Percentiles rank a stretch among this genome's conserved stretches.
Evolutionary conservation across 768 basidiomycete genomes (phyloP).

Genomic region (Kwoniella dendrophila): DNA sequence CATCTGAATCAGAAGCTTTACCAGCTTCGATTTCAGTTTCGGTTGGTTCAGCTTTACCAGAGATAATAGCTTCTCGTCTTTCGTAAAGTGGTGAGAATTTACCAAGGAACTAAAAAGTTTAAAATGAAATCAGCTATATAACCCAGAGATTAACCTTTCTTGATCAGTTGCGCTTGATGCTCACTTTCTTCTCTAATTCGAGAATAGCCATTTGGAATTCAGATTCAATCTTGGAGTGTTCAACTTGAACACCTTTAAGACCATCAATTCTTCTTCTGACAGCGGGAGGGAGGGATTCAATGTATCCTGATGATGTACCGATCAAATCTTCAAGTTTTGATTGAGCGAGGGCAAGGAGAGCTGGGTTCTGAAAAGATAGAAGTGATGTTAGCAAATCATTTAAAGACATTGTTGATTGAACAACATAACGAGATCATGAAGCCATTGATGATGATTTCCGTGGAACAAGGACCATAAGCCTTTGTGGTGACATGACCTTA

Average conservation of each 20-base stretch:
- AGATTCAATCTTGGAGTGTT: constrained; percentile 86
- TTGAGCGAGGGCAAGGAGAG: constrained; percentile 79
- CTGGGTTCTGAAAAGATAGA: constrained; percentile 61
- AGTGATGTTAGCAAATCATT: neutral
- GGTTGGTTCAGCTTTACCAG: constrained; percentile 72
- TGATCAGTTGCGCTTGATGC: too few relatives aligned
- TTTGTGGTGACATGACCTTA: too few relatives aligned
- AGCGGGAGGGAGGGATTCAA: constrained; percentile 79
- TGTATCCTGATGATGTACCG: constrained; percentile 90
- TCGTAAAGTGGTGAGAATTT: constrained; percentile 73
- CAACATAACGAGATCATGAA: too few relatives aligned
- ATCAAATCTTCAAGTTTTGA: constrained; percentile 80
- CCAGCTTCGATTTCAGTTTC: constrained; percentile 81
- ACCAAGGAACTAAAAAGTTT: constrained; percentile 55
- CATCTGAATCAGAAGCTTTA: constrained; percentile 70
- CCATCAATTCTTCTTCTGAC: constrained; percentile 85
- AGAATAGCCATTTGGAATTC: constrained; percentile 94
- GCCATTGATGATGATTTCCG: too few relatives aligned
- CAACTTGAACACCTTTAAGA: constrained; percentile 88
- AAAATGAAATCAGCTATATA: neutral
- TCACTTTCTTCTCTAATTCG: constrained; percentile 91
- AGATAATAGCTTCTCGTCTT: constrained; percentile 80
- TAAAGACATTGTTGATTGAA: neutral
- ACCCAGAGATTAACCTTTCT: neutral
- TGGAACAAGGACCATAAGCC: too few relatives aligned